Evolutionary conservation across 2,329 filamentous ascomycete genomes (phyloP).

Genomic region (Kalmusia sp.): DNA sequence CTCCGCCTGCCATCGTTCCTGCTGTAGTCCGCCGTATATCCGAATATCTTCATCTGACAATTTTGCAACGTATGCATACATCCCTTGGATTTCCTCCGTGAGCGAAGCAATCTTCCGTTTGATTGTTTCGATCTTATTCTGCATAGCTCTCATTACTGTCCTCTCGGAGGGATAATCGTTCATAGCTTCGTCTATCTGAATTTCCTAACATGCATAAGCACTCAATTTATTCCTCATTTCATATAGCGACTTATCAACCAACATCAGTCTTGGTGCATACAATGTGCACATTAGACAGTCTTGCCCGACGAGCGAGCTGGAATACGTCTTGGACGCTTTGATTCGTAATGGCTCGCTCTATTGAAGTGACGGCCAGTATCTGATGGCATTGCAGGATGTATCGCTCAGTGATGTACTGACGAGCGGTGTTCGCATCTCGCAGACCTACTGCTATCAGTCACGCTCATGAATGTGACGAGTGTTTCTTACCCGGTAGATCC

Average conservation of each 20-base stretch:
- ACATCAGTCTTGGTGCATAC: constrained; percentile 32
- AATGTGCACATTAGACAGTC: constrained; percentile 40
- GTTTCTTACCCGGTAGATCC: constrained; percentile 55
- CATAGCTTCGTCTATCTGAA: constrained; percentile 18
- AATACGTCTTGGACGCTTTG: constrained; percentile 51
- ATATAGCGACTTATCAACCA: constrained; percentile 33
- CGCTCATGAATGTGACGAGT: background rate
- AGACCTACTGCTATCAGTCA: constrained; percentile 45
- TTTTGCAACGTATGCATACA: constrained; percentile 2
- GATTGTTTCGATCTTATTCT: constrained; percentile 9
- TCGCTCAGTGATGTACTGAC: constrained; percentile 53
- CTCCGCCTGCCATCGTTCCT: constrained; percentile 8
- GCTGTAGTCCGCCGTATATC: constrained; percentile 17
- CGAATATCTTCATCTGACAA: constrained; percentile 32
- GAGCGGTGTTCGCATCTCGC: constrained; percentile 56
- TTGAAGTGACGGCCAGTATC: constrained; percentile 55
- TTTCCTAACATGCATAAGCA: constrained; percentile 1
- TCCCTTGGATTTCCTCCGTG: constrained; percentile 18
- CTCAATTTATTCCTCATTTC: no score
- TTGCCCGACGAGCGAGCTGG: constrained; percentile 48
- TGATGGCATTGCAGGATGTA: constrained; percentile 56
- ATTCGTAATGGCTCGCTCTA: constrained; percentile 53
- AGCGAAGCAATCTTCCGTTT: constrained; percentile 11
- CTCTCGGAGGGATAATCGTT: constrained; percentile 19
- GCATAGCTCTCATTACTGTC: constrained; percentile 17